Conservation (phyloP, 2,329 filamentous ascomycete genomes). For the Talaromyces islandicus region DNA sequence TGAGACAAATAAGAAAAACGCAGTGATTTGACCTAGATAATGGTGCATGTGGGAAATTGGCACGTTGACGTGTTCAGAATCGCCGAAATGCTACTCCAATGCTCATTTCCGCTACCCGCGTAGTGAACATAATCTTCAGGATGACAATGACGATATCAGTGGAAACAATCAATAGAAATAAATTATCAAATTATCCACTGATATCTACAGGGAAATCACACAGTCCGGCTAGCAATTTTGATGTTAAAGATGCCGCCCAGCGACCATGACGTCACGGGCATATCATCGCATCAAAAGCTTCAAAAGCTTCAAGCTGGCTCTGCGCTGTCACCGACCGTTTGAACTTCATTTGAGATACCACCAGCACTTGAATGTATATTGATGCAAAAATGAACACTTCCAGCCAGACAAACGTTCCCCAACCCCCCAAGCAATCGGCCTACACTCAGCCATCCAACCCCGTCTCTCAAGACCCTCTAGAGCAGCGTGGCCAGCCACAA, state of each 20-base stretch:
- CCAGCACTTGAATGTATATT: not conserved
- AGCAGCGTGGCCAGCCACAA: conserved; percentile 9
- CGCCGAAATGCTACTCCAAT: not conserved
- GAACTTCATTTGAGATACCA: not conserved
- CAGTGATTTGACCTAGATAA: too few species aligned
- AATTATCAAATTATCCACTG: not conserved
- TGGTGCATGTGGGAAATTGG: not conserved
- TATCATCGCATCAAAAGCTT: not conserved
- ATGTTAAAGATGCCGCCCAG: not conserved
- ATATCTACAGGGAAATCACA: not conserved
- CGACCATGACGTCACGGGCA: conserved; percentile 6
- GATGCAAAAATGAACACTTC: conserved; percentile 1
- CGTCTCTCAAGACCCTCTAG: conserved; percentile 21
- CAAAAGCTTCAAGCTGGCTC: not conserved
- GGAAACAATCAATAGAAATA: not conserved
- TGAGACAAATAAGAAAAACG: not conserved
- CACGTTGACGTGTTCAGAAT: not conserved
- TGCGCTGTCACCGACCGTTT: too few species aligned
- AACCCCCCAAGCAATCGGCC: conserved; percentile 29
- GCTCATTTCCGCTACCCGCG: not conserved
- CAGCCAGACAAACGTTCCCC: conserved; percentile 12
- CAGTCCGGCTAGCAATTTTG: too few species aligned
- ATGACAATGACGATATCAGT: not conserved
- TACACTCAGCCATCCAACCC: conserved; percentile 29
- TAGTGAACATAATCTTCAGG: not conserved